Percentiles rank a stretch among this genome's conserved stretches.
Evolutionary conservation across 176 grass and related monocot genomes (phyloP).

Genomic region (Triticum turgidum): DNA sequence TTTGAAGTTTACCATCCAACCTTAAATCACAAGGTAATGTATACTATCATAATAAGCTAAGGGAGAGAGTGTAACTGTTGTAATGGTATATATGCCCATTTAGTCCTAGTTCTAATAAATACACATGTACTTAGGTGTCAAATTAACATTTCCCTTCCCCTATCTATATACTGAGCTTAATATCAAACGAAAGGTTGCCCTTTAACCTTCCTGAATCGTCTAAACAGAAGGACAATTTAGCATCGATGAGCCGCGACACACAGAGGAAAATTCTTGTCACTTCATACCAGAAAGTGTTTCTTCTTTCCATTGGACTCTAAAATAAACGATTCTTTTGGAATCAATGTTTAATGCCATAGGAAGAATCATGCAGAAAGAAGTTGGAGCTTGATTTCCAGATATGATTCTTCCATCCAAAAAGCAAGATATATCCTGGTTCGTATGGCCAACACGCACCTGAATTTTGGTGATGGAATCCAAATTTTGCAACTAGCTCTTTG

Average conservation of each 20-base stretch:
- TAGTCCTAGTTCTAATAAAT: no score
- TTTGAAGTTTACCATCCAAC: no score
- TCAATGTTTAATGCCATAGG: neutral
- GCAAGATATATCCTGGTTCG: constrained; percentile 34
- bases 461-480: constrained; percentile 39
- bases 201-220: neutral
- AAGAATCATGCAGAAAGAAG: constrained; percentile 30
- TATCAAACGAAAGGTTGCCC: neutral
- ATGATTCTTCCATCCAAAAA: constrained; percentile 37
- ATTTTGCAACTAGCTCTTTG: constrained; percentile 42
- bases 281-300: neutral
- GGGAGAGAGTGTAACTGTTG: no score
- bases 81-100: no score
- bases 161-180: neutral
- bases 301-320: neutral
- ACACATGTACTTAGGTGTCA: neutral
- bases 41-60: no score
- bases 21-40: no score
- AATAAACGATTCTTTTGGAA: neutral
- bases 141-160: neutral
- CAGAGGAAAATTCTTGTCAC: neutral
- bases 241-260: neutral
- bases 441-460: neutral
- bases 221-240: neutral
- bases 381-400: constrained; percentile 31